A percentile compares a stretch with the other conserved stretches of the same genome.
These are phyloP conservation scores for Pichia rugopelliculosa DNA, from an alignment of 805 yeast species.

Conservation along the genomic window DNA sequence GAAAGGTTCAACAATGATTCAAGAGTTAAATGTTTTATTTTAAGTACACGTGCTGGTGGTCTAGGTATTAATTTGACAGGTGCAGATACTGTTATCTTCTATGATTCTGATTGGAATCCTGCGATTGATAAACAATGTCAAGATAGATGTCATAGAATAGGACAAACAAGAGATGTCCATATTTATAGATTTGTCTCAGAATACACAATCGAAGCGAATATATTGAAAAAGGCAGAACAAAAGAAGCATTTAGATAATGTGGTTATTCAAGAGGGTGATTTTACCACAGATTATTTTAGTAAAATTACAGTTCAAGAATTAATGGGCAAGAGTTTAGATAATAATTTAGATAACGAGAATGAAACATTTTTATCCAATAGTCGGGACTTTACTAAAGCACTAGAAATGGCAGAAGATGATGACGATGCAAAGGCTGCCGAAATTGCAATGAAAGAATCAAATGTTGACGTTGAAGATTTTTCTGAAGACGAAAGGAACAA, in stretches of 20 bases:
- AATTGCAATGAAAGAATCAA: slow-evolving; percentile 78
- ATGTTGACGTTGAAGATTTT: slow-evolving; percentile 81
- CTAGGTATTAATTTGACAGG: slow-evolving; percentile 96
- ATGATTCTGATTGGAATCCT: slow-evolving; percentile 99
- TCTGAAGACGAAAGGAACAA: slow-evolving; percentile 37
- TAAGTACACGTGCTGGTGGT: slow-evolving; percentile 97
- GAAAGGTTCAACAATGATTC: slow-evolving; percentile 87
- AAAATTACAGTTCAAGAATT: slow-evolving; percentile 80
- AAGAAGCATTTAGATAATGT: slow-evolving; percentile 90
- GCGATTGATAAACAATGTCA: slow-evolving; percentile 99
- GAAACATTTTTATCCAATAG: slow-evolving; percentile 26
- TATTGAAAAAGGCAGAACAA: slow-evolving; percentile 88
- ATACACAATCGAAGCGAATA: slow-evolving; percentile 92
- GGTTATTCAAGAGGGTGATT: slow-evolving; percentile 95
- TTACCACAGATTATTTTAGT: slow-evolving; percentile 92
- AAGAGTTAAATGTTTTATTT: slow-evolving; percentile 79
- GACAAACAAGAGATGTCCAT: slow-evolving; percentile 96
- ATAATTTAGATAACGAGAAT: slow-evolving; percentile 36
- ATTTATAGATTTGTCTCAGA: slow-evolving; percentile 94
- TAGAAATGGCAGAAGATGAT: slow-evolving; percentile 93
- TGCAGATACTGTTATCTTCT: slow-evolving; percentile 96
- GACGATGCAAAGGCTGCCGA: slow-evolving; percentile 87
- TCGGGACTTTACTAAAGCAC: slow-evolving; percentile 31
- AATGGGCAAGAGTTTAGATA: slow-evolving; percentile 46
- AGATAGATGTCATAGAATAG: slow-evolving; percentile 98